Conservation (phyloP, 2,329 filamentous ascomycete genomes). For the Geosmithia flava region DNA sequence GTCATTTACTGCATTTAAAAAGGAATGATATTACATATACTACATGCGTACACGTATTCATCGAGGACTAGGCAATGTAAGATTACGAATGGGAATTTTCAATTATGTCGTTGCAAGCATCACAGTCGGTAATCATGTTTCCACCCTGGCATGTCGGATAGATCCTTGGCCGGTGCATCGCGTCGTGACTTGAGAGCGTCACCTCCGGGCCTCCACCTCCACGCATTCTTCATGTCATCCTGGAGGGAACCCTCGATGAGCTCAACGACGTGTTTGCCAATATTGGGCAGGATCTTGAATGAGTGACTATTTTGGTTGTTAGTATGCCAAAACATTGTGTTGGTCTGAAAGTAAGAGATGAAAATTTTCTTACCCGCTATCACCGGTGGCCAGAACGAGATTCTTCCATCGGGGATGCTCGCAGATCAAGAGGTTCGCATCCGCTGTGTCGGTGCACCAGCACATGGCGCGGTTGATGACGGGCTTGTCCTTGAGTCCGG, state of each 20-base stretch:
- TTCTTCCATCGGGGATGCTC: slow-evolving; percentile 27
- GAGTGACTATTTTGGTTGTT: slow-evolving; percentile 18
- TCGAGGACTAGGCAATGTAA: too few relatives aligned
- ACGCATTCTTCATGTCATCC: slow-evolving; percentile 23
- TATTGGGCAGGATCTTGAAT: slow-evolving; percentile 31
- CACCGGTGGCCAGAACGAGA: slow-evolving; percentile 30
- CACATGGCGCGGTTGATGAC: slow-evolving; percentile 18
- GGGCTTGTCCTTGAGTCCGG: slow-evolving; percentile 13
- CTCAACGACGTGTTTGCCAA: slow-evolving; percentile 32
- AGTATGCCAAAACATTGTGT: too few relatives aligned
- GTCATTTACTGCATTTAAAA: too few relatives aligned
- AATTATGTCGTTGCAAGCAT: background rate
- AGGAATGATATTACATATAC: too few relatives aligned
- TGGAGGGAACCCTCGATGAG: slow-evolving; percentile 25
- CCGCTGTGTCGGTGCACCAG: slow-evolving; percentile 21
- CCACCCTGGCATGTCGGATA: slow-evolving; percentile 32
- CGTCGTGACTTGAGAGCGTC: slow-evolving; percentile 28
- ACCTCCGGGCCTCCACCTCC: slow-evolving; percentile 31
- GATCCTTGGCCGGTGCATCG: slow-evolving; percentile 25
- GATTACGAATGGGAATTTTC: too few relatives aligned
- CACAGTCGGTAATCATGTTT: slow-evolving; percentile 8
- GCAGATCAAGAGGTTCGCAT: slow-evolving; percentile 18
- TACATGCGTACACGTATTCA: too few relatives aligned
- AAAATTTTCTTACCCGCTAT: slow-evolving; percentile 24
- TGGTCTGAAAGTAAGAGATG: background rate